Conservation (phyloP, 176 grass and related monocot species). For the Phragmites australis region DNA sequence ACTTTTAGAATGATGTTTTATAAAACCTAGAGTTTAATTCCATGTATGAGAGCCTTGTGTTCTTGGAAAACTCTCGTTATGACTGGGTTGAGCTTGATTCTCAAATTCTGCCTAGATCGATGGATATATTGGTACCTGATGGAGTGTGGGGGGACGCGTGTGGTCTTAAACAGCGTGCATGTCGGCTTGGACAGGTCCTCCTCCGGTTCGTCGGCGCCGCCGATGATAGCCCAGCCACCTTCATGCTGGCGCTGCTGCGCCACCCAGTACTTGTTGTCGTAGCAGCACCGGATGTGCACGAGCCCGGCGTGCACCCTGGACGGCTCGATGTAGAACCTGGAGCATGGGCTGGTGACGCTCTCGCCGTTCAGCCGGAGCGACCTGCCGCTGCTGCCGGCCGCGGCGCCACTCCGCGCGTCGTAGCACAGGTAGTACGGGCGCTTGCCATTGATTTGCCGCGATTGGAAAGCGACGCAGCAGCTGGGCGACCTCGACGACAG, state of each 20-base stretch:
- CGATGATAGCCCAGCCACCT: conserved; percentile 9
- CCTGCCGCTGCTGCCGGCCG: no score
- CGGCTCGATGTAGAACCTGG: conserved; percentile 19
- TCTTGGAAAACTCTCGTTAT: no score
- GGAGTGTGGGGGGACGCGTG: neutral
- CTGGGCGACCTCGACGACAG: no score
- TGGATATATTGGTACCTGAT: neutral
- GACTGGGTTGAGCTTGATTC: no score
- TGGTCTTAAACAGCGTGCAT: conserved; percentile 25
- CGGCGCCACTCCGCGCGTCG: neutral
- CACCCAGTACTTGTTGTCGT: conserved; percentile 37
- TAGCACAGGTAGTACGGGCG: conserved; percentile 10
- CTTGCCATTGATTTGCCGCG: neutral
- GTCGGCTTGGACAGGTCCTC: conserved; percentile 14
- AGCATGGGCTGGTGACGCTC: neutral
- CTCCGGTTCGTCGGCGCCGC: conserved; percentile 10
- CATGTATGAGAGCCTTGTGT: no score
- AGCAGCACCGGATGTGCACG: conserved; percentile 34
- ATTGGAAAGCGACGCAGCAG: conserved; percentile 6
- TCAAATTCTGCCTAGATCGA: no score
- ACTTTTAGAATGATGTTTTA: no score
- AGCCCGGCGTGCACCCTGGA: conserved; percentile 6
- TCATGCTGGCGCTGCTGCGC: neutral
- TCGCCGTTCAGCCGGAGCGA: neutral
- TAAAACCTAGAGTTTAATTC: no score